Base-by-base conservation (phyloP, 495 filamentous ascomycete species). In the Zalerion maritima region DNA sequence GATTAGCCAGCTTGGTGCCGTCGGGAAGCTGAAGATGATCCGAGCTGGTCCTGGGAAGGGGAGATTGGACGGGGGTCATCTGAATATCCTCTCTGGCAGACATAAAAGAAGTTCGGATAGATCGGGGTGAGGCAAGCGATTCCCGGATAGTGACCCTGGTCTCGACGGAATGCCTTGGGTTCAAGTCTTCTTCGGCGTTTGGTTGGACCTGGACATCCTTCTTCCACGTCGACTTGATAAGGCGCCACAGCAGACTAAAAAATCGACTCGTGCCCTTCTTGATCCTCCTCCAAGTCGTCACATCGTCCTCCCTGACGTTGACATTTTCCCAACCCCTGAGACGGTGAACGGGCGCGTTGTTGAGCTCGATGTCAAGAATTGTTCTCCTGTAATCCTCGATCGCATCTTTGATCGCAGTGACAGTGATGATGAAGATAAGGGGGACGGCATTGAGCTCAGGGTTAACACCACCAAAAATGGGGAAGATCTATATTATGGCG, bases 301-400 rank as follows among this genome's bases (percentile, higher is more conserved):
- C 67, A 30, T 79, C 74, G 43, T 94, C 86, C 35, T 82, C 80
- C 28, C 74, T 73, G 16, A 82, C 81, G 36, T 99, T 99, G 42
- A 94, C 86, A 46, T 99, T 99, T 41, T 77, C 66, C 74, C 77
- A 94, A 32, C 84, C 79, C 1, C 83, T 54, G 17, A 99, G 58
- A 17, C 86, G 70, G 54, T 99, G 86, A 9, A 94, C 81, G 1
- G 87, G 79, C 9, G 91, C 87, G 42, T 99, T 94, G 58, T 99
- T 99, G 29, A 99, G 67, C 44, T 92, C 81, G 35, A 76, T 92
- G 47, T 99, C 91, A 12, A 93, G 73, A 14, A 84, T 66, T 2
- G 85, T 94, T 52, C 91, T 69, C 34, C 91, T 72, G 64, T 83
- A 94, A 62, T 99, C 91, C 55, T 99, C 91, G 38, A 96, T 81